phyloP scores from a whole-genome alignment of 495 filamentous ascomycete genomes.

The Paragyromitra xinjiangensis region DNA sequence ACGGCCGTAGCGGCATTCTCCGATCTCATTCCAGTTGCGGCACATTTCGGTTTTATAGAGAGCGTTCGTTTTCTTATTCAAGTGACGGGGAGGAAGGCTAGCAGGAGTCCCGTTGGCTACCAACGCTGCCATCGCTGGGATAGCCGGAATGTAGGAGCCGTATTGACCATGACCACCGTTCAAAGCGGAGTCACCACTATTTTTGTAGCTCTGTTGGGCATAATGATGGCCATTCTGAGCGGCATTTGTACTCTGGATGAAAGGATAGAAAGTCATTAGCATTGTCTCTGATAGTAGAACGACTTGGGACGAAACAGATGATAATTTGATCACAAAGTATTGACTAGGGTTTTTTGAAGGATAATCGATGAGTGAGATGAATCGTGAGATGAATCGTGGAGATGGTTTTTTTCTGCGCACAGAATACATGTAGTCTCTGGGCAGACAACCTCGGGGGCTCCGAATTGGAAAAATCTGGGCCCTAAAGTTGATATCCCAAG shows the following conservation, averaged over 20 bases:
- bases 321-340: not conserved
- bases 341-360: not conserved
- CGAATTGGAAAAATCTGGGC: not conserved
- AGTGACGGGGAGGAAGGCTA: constrained; percentile 48
- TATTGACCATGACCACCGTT: constrained; percentile 17
- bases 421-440: not conserved
- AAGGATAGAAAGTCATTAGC: constrained; percentile 8
- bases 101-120: not conserved
- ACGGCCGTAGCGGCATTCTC: constrained; percentile 55
- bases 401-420: not conserved
- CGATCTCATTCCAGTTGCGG: constrained; percentile 54
- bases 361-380: not conserved
- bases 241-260: not conserved
- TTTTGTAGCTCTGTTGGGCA: constrained; percentile 10
- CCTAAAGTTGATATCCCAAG: not conserved
- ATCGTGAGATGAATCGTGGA: not conserved
- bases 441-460: not conserved
- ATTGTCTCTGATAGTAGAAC: not conserved
- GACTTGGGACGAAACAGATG: not conserved
- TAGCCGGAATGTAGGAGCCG: constrained; percentile 27
- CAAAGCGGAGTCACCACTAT: not conserved
- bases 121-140: not conserved
- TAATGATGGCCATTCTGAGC: constrained; percentile 1
- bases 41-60: constrained; percentile 58
- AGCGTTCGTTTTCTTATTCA: constrained; percentile 55